Conservation (phyloP, 2,329 filamentous ascomycete genomes). For the Fusarium burgessii region DNA sequence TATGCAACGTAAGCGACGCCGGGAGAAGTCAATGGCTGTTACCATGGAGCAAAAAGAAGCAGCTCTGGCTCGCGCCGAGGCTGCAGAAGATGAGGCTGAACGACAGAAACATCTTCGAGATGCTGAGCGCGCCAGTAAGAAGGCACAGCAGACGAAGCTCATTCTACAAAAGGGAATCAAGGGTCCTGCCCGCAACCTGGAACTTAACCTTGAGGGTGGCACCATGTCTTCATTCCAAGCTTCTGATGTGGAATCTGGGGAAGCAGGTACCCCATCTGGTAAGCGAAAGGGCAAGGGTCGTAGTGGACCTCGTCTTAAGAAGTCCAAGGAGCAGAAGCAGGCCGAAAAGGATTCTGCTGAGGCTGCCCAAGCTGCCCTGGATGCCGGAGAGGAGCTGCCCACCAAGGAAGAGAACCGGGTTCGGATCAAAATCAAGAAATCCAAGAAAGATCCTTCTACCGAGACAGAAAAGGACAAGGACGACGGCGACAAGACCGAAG, state of each 20-base stretch:
- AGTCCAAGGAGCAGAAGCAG: conserved; percentile 88
- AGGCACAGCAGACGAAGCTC: conserved; percentile 89
- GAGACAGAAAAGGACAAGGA: conserved; percentile 59
- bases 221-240: conserved; percentile 87
- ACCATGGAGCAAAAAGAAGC: conserved; percentile 91
- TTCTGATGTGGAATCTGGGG: conserved; percentile 64
- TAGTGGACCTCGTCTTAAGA: conserved; percentile 80
- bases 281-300: conserved; percentile 61
- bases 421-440: conserved; percentile 72
- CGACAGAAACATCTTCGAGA: conserved; percentile 84
- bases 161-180: conserved; percentile 88
- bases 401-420: conserved; percentile 70
- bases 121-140: conserved; percentile 90
- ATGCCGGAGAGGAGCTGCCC: conserved; percentile 78
- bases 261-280: conserved; percentile 53
- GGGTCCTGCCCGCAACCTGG: conserved; percentile 77
- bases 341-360: conserved; percentile 86
- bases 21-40: conserved; percentile 95
- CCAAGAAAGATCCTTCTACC: conserved; percentile 49
- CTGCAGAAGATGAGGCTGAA: conserved; percentile 85
- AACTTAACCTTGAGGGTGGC: conserved; percentile 85
- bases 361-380: conserved; percentile 85
- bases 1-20: conserved; percentile 96
- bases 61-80: conserved; percentile 80
- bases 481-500: conserved; percentile 59